A percentile compares a stretch with the other conserved stretches of the same genome.
Evolutionary conservation across 805 yeast genomes (phyloP).

Genomic region (Barnettozyma sucrosica): DNA sequence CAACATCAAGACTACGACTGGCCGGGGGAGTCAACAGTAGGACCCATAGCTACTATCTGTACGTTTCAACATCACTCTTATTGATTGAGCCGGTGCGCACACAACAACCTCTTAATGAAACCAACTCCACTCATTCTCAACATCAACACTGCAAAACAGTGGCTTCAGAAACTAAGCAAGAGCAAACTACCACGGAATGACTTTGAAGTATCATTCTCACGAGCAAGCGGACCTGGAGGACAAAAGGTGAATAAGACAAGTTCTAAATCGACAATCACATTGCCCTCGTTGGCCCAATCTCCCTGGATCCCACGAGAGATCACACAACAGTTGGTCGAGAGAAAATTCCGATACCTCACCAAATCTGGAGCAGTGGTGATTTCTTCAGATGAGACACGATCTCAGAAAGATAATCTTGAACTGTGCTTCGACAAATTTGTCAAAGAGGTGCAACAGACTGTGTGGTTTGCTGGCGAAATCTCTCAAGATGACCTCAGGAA

Average conservation of each 20-base stretch:
- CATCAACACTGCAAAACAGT: slow-evolving; percentile 29
- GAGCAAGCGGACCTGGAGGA: slow-evolving; percentile 85
- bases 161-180: slow-evolving; percentile 33
- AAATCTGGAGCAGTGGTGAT: slow-evolving; percentile 48
- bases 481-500: slow-evolving; percentile 39
- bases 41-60: neutral
- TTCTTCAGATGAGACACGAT: slow-evolving; percentile 55
- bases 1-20: neutral
- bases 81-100: neutral
- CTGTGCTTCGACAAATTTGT: slow-evolving; percentile 58
- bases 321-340: slow-evolving; percentile 33
- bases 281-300: slow-evolving; percentile 40
- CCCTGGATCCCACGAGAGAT: slow-evolving; percentile 58
- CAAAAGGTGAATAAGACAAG: slow-evolving; percentile 73
- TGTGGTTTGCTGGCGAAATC: slow-evolving; percentile 43
- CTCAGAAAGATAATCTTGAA: slow-evolving; percentile 49
- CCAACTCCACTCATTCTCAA: neutral
- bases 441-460: slow-evolving; percentile 41
- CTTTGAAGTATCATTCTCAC: slow-evolving; percentile 43
- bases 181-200: neutral
- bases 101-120: neutral
- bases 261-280: slow-evolving; percentile 58
- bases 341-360: slow-evolving; percentile 47
- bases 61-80: neutral
- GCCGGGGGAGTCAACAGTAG: slow-evolving; percentile 1